Evolutionary conservation across 2,329 filamentous ascomycete genomes (phyloP), one percentile per base, ranked within the genome.

Genomic region (Colletotrichum karsti): DNA sequence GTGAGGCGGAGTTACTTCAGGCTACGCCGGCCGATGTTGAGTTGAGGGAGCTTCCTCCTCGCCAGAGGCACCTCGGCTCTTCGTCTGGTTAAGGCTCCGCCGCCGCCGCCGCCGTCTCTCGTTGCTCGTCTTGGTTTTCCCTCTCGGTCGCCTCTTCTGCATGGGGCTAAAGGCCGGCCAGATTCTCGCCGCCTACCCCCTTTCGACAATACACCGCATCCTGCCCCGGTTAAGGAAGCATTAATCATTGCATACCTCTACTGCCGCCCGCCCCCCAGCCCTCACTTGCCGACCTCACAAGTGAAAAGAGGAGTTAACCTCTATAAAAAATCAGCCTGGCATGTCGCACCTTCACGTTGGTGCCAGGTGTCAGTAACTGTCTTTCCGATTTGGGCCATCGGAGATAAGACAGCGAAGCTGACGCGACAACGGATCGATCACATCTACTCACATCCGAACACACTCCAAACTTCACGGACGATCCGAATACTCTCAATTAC

Each of bases 301-400:
- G 28, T 59, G 12, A 20, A 37, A 12, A 5, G 56, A 51, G 57
- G 57, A 60, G 57, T 18, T 20, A 39, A 50, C 44, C 57, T 60
- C 57, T 8, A 28, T 60, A 60, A 60, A 51, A 58, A 60, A 41
- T 9, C 33, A 22, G 30, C 42, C 57, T 41, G 57, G 37, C 57
- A 60, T 51, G 57, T 51, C 33, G 57, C 57, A 60, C 57, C 44
- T 60, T 60, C 57, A 39, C 57, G 57, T 30, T 59, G 57, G 44
- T 50, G 57, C 48, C 57, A 28, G 57, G 42, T 51, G 57, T 60
- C 12, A 60, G 57, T 60, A 60, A 12, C 35, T 42, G 42, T 5
- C 28, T 39, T 57, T 42, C 22, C 42, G 44, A 60, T 50, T 22
- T 18, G 57, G 57, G 57, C 42, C 24, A 60, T 60, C 57, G 44